A percentile compares a stretch with the other conserved stretches of the same genome.
phyloP scores from a whole-genome alignment of 1,139 yeast species.

The Debaryomyces robertsiae region DNA sequence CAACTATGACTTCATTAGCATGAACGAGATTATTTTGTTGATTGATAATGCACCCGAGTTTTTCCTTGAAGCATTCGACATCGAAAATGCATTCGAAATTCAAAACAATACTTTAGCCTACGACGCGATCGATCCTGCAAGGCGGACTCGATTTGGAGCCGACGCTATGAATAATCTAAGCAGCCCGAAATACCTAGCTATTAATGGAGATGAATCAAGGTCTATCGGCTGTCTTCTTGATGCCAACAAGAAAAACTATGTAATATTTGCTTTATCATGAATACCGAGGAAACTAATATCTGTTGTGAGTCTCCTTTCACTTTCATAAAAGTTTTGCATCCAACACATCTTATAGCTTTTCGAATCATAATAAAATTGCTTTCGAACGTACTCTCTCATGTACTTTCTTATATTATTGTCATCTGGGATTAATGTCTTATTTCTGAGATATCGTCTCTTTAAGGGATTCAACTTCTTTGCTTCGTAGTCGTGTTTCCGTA shows the following conservation, averaged over 20 bases:
- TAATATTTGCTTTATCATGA: slow-evolving; percentile 28
- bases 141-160: slow-evolving; percentile 6
- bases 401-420: slow-evolving; percentile 34
- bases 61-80: slow-evolving; percentile 15
- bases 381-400: slow-evolving; percentile 32
- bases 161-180: slow-evolving; percentile 7
- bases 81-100: slow-evolving; percentile 11
- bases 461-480: slow-evolving; percentile 17
- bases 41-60: slow-evolving; percentile 6
- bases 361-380: slow-evolving; percentile 32
- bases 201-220: slow-evolving; percentile 24
- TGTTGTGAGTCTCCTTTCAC: slow-evolving; percentile 11
- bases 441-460: slow-evolving; percentile 22
- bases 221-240: slow-evolving; percentile 46
- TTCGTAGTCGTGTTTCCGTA: slow-evolving; percentile 23
- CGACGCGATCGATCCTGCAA: slow-evolving; percentile 10
- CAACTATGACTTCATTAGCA: slow-evolving; percentile 19
- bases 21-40: slow-evolving; percentile 17
- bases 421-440: slow-evolving; percentile 33
- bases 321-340: slow-evolving; percentile 29
- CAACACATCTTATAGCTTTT: slow-evolving; percentile 24
- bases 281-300: slow-evolving; percentile 1
- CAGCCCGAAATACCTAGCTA: slow-evolving; percentile 28
- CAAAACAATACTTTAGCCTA: slow-evolving; percentile 10
- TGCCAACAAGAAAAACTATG: slow-evolving; percentile 37